Base-by-base conservation (phyloP, 495 filamentous ascomycete species). In the Hypoxylon fragiforme region DNA sequence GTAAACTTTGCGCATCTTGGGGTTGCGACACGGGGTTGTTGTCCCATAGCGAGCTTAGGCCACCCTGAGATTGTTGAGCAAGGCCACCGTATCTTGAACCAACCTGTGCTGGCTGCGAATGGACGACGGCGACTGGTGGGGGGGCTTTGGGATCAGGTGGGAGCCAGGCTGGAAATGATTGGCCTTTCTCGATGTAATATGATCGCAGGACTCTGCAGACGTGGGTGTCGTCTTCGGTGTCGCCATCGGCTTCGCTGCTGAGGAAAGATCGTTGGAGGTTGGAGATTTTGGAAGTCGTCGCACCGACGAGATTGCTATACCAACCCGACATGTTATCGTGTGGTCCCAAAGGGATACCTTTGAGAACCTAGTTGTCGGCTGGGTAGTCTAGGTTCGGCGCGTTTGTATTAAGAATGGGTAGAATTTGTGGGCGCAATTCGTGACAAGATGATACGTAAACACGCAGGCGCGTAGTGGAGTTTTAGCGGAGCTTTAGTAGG, bases 171-270 rank as follows among this genome's bases (percentile, higher is more conserved):
- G 94, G 94, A 64, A 90, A 90, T 0, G 87, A 81, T 12, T 85
- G 83, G 55, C 85, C 85, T 62, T 95, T 95, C 66, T 97, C 94
- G 28, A 74, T 83, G 76, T 98, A 98, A 78, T 97, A 96, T 49
- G 84, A 87, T 44, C 94, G 88, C n/a, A 98, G 84, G 11, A 95
- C 92, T 66, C 92, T 88, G 73, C 89, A 92, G 66, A 98, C 85
- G 73, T 96, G 91, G 1, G 91, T 92, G 75, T 94, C 88, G 73
- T 96, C 91, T 73, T 95, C 91, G 50, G 90, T 94, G 64, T 97
- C 92, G 55, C 88, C 89, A 73, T 96, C 92, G 49, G 85, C 80
- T 68, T 95, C 92, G 63, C 84, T 79, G 48, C 79, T 73, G 47
- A 91, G 85, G 68, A 94, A 85, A 22, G 84, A 85, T 28, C 86